Evolutionary conservation across 768 basidiomycete species (phyloP).

Genomic region (Termitomyces sp.): DNA sequence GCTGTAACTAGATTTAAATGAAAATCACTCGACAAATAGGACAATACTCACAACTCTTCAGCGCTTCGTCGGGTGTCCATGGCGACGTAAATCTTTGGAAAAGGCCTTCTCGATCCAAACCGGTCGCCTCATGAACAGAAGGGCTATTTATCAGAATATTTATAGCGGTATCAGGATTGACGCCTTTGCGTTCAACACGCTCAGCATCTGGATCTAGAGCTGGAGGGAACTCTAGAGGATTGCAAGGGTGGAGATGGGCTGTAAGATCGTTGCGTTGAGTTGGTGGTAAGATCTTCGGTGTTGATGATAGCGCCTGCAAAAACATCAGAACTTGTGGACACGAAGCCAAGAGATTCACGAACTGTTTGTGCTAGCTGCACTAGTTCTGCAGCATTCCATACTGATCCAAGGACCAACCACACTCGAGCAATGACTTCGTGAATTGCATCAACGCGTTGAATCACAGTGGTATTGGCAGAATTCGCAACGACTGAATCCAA

Average conservation of each 20-base stretch:
- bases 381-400: conserved; percentile 64
- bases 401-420: conserved; percentile 65
- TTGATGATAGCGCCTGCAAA: conserved; percentile 40
- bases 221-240: conserved; percentile 37
- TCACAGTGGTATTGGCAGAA: conserved; percentile 29
- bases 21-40: background rate
- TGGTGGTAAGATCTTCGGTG: conserved; percentile 31
- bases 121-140: conserved; percentile 58
- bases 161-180: conserved; percentile 54
- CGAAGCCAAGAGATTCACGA: conserved; percentile 14
- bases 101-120: conserved; percentile 54
- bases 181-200: conserved; percentile 34
- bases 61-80: conserved; percentile 75
- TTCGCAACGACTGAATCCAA: conserved; percentile 53
- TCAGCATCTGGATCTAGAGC: conserved; percentile 17
- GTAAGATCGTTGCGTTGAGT: conserved; percentile 30
- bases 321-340: conserved; percentile 4
- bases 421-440: conserved; percentile 58
- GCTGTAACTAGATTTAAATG: conserved; percentile 30
- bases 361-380: conserved; percentile 54
- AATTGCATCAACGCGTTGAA: conserved; percentile 47
- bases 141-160: conserved; percentile 46
- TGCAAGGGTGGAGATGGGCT: conserved; percentile 38
- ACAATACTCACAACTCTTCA: conserved; percentile 65
- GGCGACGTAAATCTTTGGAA: conserved; percentile 45